These are phyloP conservation scores for Rhodotorula diobovata DNA, from an alignment of 768 basidiomycete species.

Conservation along the genomic window DNA sequence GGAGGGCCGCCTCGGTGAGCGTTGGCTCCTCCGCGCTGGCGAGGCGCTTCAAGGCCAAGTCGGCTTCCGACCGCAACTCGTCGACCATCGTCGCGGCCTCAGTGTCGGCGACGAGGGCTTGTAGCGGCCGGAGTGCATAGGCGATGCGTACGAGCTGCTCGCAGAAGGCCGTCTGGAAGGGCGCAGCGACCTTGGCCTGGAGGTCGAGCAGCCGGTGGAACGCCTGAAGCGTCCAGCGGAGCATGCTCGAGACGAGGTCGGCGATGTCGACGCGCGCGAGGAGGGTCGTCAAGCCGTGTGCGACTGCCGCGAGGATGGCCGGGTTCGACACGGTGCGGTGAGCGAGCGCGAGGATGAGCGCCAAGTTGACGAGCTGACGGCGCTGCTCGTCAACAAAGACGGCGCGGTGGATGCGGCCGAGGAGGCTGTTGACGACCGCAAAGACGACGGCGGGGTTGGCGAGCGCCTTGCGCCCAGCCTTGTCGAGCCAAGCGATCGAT, in stretches of 20 bases:
- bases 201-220: constrained; percentile 56
- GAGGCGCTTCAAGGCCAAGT: constrained; percentile 49
- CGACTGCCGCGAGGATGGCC: constrained; percentile 63
- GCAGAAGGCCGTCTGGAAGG: constrained; percentile 1
- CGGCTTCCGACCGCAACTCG: constrained; percentile 48
- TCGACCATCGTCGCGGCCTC: constrained; percentile 43
- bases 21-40: background rate
- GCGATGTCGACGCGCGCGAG: constrained; percentile 66
- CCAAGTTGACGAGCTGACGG: constrained; percentile 66
- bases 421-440: constrained; percentile 69
- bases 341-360: constrained; percentile 66
- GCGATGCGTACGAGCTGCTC: constrained; percentile 39
- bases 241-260: constrained; percentile 45
- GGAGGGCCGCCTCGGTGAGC: constrained; percentile 6
- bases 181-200: background rate
- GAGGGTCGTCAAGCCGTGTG: constrained; percentile 63
- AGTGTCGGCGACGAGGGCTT: constrained; percentile 29
- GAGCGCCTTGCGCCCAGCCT: constrained; percentile 48
- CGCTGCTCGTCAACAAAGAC: constrained; percentile 79
- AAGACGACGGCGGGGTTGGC: constrained; percentile 59
- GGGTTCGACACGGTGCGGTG: constrained; percentile 57
- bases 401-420: constrained; percentile 61
- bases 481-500: constrained; percentile 61
- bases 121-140: background rate
- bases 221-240: constrained; percentile 50